These are phyloP conservation scores for Leishmania turanica DNA, from an alignment of 208 protist genomes.

Conservation along the genomic window DNA sequence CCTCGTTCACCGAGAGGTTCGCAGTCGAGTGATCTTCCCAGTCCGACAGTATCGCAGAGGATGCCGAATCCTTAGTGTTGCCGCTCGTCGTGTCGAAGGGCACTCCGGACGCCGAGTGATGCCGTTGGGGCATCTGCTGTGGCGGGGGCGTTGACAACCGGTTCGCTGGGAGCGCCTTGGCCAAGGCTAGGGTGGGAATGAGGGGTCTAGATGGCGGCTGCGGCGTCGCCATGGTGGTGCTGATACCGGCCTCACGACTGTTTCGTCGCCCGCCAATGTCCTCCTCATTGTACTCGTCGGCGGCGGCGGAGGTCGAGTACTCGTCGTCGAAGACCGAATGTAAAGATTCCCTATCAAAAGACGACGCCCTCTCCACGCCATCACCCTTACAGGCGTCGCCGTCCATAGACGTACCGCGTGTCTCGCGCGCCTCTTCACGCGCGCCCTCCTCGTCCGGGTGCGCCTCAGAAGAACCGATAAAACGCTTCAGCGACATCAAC, in stretches of 20 bases:
- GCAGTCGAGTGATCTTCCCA: neutral
- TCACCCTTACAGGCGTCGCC: neutral
- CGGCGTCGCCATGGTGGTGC: neutral
- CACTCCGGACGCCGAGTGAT: neutral
- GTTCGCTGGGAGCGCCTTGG: constrained; percentile 13
- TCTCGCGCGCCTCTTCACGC: neutral
- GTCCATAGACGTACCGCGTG: too few relatives aligned
- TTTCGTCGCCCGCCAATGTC: neutral
- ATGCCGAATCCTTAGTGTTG: neutral
- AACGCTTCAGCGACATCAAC: neutral
- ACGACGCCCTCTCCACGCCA: neutral
- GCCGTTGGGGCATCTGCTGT: neutral
- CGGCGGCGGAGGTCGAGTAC: neutral
- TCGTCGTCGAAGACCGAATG: neutral
- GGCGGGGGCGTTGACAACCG: neutral
- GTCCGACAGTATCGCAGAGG: neutral
- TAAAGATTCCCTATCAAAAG: neutral
- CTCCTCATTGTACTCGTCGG: neutral
- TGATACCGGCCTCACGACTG: neutral
- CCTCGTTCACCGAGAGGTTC: too few relatives aligned
- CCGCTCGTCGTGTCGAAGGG: neutral
- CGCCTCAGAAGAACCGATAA: neutral
- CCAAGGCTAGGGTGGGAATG: constrained; percentile 18
- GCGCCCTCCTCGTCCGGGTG: neutral
- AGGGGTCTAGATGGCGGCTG: constrained; percentile 3